Base-by-base conservation (phyloP, 768 basidiomycete species). In the Multifurca ochricompacta region DNA sequence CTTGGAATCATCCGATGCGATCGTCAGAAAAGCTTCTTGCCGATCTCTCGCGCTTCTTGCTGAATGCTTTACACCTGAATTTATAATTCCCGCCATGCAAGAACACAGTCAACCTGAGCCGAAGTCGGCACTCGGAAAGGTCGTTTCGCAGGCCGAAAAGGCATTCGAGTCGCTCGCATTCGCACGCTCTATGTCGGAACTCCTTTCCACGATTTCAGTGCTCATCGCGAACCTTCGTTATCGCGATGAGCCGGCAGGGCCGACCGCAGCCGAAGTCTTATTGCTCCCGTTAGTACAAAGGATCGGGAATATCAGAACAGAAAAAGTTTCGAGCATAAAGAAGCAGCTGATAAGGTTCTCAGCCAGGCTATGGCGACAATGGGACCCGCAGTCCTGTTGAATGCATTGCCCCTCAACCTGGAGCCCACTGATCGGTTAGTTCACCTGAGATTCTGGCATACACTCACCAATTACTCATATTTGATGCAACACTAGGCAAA, bases 281-380 rank as follows among this genome's bases (percentile, higher is more conserved):
- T 71, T 94, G 27, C 65, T 86, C 47, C 80, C 83, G 35, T 65
- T 93, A 36, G 76, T 97, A 40, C 69, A 76, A 55, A 80, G 80
- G 54, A 74, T 95, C 21, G 89, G 82, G 6, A 83, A 86, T 31
- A 70, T 95, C 49, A 73, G 95, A 51, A 73, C 79, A 23, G 76
- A 85, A 91, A 87, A 68, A 81, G 76, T 1, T 99, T 98, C 63
- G 92, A 96, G 67, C 79, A 87, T 69, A 93, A 91, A 67, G 93
- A 94, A 65, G 81, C 79, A 18, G 91, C 84, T 13, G 95, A 99
- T 65, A 72, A 71, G 9, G 82, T 85, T 0, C 71, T 98, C 32
- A 81, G 85, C 1, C 78, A 80, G 23, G 90, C 92, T 0, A 87
- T 96, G 79, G 80, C 82, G 54, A 77, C 90, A 4, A 70, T 96